These are phyloP conservation scores for Pseudocercospora eumusae DNA, from an alignment of 2,329 filamentous ascomycete species.

Conservation along the genomic window DNA sequence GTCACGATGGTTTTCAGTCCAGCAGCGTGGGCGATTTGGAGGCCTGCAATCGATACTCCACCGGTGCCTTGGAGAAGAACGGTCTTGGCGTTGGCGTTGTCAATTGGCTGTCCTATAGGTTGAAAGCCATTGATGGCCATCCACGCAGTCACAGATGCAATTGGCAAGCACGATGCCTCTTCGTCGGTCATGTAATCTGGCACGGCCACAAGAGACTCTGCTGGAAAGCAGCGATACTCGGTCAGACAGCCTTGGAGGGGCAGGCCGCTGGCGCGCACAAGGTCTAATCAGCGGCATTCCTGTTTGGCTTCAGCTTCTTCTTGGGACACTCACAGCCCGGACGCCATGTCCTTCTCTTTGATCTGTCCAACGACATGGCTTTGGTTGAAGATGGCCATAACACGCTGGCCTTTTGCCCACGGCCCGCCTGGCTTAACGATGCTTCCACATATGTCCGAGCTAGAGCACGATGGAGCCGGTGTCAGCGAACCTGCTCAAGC, in stretches of 20 bases:
- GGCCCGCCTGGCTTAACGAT: conserved; percentile 55
- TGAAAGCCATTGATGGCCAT: conserved; percentile 64
- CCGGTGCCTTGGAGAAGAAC: conserved; percentile 49
- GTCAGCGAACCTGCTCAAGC: neutral
- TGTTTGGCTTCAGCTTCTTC: neutral
- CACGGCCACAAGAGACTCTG: conserved; percentile 56
- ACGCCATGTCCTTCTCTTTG: conserved; percentile 55
- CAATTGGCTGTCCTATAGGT: conserved; percentile 55
- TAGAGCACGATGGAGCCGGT: neutral
- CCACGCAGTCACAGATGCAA: conserved; percentile 63
- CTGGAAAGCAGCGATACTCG: conserved; percentile 62
- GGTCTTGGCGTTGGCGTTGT: conserved; percentile 36
- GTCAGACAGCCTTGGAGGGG: conserved; percentile 61
- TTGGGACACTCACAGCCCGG: conserved; percentile 48
- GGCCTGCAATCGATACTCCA: conserved; percentile 46
- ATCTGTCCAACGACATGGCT: conserved; percentile 62
- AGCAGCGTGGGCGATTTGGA: conserved; percentile 46
- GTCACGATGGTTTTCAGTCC: conserved; percentile 59
- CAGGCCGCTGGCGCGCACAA: conserved; percentile 46
- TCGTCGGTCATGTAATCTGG: conserved; percentile 61
- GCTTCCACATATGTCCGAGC: conserved; percentile 68
- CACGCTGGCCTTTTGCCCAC: conserved; percentile 63
- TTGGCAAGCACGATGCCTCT: conserved; percentile 62
- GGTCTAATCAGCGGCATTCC: neutral
- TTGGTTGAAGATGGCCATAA: conserved; percentile 64